phyloP scores from a whole-genome alignment of 2,329 filamentous ascomycete genomes.

The Leptographium lundbergii region DNA sequence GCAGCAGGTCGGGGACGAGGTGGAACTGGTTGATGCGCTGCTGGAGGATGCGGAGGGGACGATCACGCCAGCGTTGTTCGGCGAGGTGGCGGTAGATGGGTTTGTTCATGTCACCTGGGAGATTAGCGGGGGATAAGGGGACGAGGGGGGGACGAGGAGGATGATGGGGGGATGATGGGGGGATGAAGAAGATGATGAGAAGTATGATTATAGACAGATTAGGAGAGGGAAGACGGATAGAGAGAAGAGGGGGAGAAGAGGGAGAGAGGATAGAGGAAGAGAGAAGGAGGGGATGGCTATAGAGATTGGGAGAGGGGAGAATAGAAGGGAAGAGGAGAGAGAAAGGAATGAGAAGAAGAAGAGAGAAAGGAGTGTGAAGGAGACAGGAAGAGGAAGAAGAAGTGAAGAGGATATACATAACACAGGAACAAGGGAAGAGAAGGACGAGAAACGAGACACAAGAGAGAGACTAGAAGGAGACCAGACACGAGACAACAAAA shows the following conservation, averaged over 20 bases:
- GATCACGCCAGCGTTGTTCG: constrained; percentile 74
- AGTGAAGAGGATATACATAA: too few species aligned
- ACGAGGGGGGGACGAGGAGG: neutral
- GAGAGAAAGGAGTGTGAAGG: too few species aligned
- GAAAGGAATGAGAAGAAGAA: too few species aligned
- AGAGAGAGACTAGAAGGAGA: neutral
- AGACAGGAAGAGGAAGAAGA: too few species aligned
- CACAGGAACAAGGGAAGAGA: too few species aligned
- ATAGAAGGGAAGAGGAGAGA: too few species aligned
- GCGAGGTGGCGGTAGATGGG: constrained; percentile 90
- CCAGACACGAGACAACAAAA: neutral
- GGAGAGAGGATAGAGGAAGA: too few species aligned
- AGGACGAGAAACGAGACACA: too few species aligned
- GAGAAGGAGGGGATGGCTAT: too few species aligned
- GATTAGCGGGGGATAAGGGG: neutral
- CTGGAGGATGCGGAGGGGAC: constrained; percentile 64
- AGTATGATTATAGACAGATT: too few species aligned
- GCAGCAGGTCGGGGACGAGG: constrained; percentile 78
- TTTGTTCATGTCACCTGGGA: constrained; percentile 80
- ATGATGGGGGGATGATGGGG: neutral
- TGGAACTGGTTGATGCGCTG: constrained; percentile 82
- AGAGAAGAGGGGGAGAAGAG: neutral
- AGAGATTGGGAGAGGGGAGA: too few species aligned
- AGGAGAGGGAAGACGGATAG: neutral
- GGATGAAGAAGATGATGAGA: too few species aligned